Evolutionary conservation across 2,329 filamentous ascomycete species (phyloP), one percentile per base, ranked within the genome.

Genomic region (Colletotrichum spaethianum): DNA sequence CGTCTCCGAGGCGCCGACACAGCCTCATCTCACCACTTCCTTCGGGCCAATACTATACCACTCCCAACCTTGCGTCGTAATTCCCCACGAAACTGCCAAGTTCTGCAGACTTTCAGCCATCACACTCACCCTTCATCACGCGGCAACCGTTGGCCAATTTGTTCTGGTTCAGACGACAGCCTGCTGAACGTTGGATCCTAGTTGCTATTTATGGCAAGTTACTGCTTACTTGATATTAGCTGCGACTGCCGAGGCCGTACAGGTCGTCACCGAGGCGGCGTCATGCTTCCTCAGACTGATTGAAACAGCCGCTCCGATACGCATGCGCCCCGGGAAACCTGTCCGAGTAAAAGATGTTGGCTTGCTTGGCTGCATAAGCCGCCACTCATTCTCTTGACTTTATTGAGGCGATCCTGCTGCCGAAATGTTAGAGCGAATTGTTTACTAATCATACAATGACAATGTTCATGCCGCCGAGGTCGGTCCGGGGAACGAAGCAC

Each of bases 21-120:
- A 40, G n/a, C 60, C 16, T 23, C 48, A 56, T 46, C 65, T 23
- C 60, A 52, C 52, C n/a, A 50, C 66, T 40, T 52, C 52, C 23
- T 66, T 44, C 44, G 18, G 42, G 28, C 31, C 40, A 38, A 26
- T 18, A 26, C 2, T 20, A 6, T 5, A 9, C 26, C 52, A 11
- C 31, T 5, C 16, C 52, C 28, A 5, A 7, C 2, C 11, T n/a
- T 28, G 28, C 9, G 26, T 26, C 14, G 38, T 26, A 31, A 23
- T 20, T 20, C 12, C 46, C 46, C 9, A 56, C 18, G 31, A 44
- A n/a, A 20, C 28, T 42, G 65, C 57, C 48, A 48, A 57, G 60
- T 28, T 31, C 46, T 11, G 33, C 28, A 50, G 31, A 6, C 8
- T 28, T 59, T 59, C 28, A 59, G 62, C 36, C 26, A n/a, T 36